A percentile compares a stretch with the other conserved stretches of the same genome.
Conservation (phyloP, 2,329 filamentous ascomycete genomes). For the Bipolaris zeicola region DNA sequence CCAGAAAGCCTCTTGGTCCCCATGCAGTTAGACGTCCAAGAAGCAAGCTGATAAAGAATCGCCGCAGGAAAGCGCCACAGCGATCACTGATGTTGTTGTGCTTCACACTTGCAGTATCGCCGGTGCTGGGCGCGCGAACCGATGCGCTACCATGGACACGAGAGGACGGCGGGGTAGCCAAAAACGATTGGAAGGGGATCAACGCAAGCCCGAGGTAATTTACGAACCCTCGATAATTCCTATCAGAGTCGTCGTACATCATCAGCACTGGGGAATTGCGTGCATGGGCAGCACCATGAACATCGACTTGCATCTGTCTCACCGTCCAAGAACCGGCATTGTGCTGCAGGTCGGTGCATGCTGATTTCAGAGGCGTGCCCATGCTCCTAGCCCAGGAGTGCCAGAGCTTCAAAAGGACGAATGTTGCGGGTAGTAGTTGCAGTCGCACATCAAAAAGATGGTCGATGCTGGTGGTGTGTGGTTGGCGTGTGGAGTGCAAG, state of each 20-base stretch:
- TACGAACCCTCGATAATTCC: not conserved
- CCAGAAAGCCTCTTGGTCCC: conserved; percentile 20
- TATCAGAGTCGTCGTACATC: not conserved
- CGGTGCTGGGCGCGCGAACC: not conserved
- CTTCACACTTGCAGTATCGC: conserved; percentile 1
- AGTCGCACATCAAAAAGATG: conserved; percentile 12
- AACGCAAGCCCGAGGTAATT: not conserved
- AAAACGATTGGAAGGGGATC: not conserved
- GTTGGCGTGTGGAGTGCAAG: conserved; percentile 14
- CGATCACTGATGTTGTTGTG: conserved; percentile 4
- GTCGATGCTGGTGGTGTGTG: conserved; percentile 24
- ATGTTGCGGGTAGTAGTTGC: conserved; percentile 9
- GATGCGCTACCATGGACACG: not conserved
- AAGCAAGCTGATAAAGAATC: conserved; percentile 1
- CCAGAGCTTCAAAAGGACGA: conserved; percentile 1
- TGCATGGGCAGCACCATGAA: not conserved
- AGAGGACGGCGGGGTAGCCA: not conserved
- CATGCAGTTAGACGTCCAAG: conserved; percentile 12
- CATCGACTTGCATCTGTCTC: not conserved
- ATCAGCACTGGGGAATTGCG: conserved; percentile 6
- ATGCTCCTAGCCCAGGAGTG: not conserved
- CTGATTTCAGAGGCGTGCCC: not conserved
- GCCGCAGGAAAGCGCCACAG: not conserved
- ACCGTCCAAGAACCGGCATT: no score
- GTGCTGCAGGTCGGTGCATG: not conserved